Evolutionary conservation across 1,284 basidiomycete species (phyloP), one percentile per base, ranked within the genome.

Genomic region (Sanguinoderma infundibulare): DNA sequence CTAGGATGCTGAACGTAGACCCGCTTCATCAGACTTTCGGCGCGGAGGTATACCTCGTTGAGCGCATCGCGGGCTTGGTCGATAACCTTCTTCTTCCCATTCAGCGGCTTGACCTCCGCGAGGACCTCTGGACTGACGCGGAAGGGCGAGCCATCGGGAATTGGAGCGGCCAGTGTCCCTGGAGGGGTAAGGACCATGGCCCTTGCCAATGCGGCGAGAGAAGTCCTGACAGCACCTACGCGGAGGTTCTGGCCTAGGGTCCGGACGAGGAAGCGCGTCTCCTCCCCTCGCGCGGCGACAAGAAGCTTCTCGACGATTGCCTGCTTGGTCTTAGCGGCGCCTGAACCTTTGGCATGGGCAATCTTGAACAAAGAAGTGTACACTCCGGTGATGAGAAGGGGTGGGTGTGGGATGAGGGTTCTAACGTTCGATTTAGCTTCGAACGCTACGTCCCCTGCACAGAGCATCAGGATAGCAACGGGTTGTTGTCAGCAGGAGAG

Each of bases 1-100:
- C 94, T 92, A 15, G 96, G 96, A 79, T 96, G 95, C 59, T 91
- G 87, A 14, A 93, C 93, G 71, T 92, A 96, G 0, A 93, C 88
- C 65, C 85, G 86, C 69, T 89, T 86, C 10, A 98, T 75, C 24
- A 93, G 69, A 6, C 78, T 81, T 70, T 92, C 89, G 2, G 91
- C 90, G 39, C 73, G 73, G 5, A 77, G 63, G 69, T 86, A 89
- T 40, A 78, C 80, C 3, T 70, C 72, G 47, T 79, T 71, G 14
- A 91, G 72, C 26, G 81, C 75, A 32, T 83, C 79, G 50, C 80
- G 78, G 15, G 75, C 77, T 5, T 72, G 67, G 67, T 86, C 83
- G 12, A 60, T 67, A n/a, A 70, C 64, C 63, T 83, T 84, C 60
- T 79, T 77, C 71, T 85, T 82, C 59, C 78, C 67, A 52, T 75